Evolutionary conservation across 129 eudicot species (phyloP), one percentile per base, ranked within the genome.

Genomic region (Logfia minima): DNA sequence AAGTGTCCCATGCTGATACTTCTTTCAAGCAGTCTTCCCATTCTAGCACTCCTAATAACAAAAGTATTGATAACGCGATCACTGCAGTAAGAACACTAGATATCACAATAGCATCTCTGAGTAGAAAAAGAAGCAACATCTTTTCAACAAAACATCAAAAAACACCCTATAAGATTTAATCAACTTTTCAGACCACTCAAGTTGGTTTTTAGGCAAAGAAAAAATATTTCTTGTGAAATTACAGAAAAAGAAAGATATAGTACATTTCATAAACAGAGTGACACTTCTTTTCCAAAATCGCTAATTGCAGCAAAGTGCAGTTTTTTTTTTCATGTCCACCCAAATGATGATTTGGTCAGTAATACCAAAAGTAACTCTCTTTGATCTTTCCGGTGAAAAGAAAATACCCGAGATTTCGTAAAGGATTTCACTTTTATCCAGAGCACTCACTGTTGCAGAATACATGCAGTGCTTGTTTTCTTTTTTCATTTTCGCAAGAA

Each of bases 11-110:
- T 66, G 97, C 93, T n/a, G 92, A 87, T 71, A 80, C 91, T 76
- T 94, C 98, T n/a, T 80, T 89, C 21, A 94, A 81, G 80, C 98
- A 94, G 69, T 94, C 98, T 6, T 91, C 93, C 98, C 98, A 94
- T 8, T 87, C 84, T 31, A 94, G 89, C 19, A 91, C 93, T 69
- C 98, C 97, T 28, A 70, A 39, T 13, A 89, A 72, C 70, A 94
- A 74, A 63, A 94, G 98, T 48, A 94, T 37, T 22, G 97, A 87
- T 58, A 94, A 77, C 1, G 91, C 97, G 34, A 94, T 83, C 92
- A 94, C 84, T 26, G 98, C 98, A 7, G 98, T 85, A 68, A 94
- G 89, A 43, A 91, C 98, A 74, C 90, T 89, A 1, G 96, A 68
- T 72, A 94, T 52, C n/a, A n/a, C n/a, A n/a, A n/a, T n/a, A n/a